These are phyloP conservation scores for Scenedesmus sp. DNA, from an alignment of 163 green algal genomes.

Conservation along the genomic window DNA sequence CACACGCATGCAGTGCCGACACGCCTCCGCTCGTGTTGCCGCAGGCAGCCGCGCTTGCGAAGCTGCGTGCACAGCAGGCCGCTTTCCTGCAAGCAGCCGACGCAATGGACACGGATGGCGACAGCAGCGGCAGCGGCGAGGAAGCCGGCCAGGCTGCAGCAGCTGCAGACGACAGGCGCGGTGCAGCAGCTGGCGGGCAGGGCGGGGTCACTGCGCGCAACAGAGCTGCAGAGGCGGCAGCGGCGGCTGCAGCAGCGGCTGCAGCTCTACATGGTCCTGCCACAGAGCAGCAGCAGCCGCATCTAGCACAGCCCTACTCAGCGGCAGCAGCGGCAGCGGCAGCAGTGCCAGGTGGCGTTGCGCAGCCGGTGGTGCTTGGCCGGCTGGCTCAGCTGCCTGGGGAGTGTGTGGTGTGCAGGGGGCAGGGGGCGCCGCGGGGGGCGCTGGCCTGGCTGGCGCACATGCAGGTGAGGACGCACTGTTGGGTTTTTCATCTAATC, in stretches of 20 bases:
- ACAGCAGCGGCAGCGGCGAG: slow-evolving; percentile 2
- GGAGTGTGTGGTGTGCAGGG: slow-evolving; percentile 48
- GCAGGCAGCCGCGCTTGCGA: slow-evolving; percentile 34
- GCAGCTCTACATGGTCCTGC: no score
- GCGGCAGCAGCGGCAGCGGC: slow-evolving; percentile 23
- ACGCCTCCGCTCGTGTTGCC: background rate
- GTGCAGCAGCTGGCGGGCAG: background rate
- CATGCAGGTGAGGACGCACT: background rate
- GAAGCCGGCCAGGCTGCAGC: background rate
- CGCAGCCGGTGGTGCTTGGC: background rate
- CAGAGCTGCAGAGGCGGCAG: background rate
- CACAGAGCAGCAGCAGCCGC: background rate
- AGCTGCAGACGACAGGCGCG: background rate
- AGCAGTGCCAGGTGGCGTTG: background rate
- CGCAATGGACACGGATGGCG: background rate
- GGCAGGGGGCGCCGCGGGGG: background rate
- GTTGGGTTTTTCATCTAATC: no score
- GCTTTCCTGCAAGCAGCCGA: slow-evolving; percentile 15
- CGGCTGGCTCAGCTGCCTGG: background rate
- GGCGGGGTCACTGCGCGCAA: no score
- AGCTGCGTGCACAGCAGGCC: slow-evolving; percentile 12
- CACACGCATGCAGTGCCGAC: background rate
- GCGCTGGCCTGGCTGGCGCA: slow-evolving; percentile 30
- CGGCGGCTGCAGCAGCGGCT: background rate
- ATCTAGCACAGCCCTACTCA: background rate